Evolutionary conservation across 352 stramenopile species (phyloP), one percentile per base, ranked within the genome.

Genomic region (Pythium dissimile): DNA sequence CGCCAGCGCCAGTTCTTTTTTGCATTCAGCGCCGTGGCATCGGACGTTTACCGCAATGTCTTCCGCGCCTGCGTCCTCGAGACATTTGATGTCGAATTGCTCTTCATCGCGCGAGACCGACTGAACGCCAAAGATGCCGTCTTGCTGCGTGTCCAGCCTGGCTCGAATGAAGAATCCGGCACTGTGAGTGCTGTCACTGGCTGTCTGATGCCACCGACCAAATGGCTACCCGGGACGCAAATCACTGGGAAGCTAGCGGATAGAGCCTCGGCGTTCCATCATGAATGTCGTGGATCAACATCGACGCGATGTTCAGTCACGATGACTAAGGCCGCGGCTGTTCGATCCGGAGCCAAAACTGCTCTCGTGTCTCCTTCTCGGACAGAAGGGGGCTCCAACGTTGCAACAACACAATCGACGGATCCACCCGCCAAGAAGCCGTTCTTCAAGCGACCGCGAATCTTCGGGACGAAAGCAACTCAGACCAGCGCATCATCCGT

Each of bases 1-100:
- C 70, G 62, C 13, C 79, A 93, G 23, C 69, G 65, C 0, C 69
- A 75, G 45, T 86, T 79, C 30, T 89, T 93, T 24, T 76, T 73
- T 11, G 69, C 73, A 1, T 69, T 86, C 28, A 49, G 80, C 9
- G 71, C 72, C 5, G 75, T 88, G 1, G 80, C 64, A 0, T 42
- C 63, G 3, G 71, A 81, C 15, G 73, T 86, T 0, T 90, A 81
- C 43, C 55, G 47, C 1, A 53, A 83, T 11, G 80, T 88, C 0
- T 86, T 82, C 41, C 72, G 74, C 10, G 62, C 71, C 4, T 86
- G 73, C 53, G 75, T 81, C 4, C 55, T 91, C 8, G 64, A 83
- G 44, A 85, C 73, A 0, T 71, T 82, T 38, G 44, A 58, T 0
- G 24, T 70, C 7, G 80, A 90, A 45, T 46, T 73, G 16, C 58